Percentiles rank a stretch among this genome's conserved stretches.
These are phyloP conservation scores for Candida stauntonica DNA, from an alignment of 805 yeast species.

Conservation along the genomic window DNA sequence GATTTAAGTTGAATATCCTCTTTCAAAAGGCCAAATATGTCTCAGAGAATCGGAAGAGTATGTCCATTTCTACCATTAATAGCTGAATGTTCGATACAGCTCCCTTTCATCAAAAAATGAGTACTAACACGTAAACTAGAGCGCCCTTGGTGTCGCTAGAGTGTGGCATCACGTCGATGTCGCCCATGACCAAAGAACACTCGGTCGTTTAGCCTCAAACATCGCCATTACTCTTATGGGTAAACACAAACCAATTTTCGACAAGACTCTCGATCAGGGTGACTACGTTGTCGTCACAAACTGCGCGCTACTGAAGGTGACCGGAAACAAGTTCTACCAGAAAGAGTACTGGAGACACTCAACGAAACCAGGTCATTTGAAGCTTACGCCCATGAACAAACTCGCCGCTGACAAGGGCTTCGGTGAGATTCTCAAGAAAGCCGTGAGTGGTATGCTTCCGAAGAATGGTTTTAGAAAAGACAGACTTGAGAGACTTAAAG, in stretches of 20 bases:
- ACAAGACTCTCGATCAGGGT: slow-evolving; percentile 79
- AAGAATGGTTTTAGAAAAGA: slow-evolving; percentile 76
- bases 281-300: slow-evolving; percentile 97
- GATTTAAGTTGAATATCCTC: too few relatives aligned
- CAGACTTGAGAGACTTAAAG: slow-evolving; percentile 79
- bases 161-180: slow-evolving; percentile 96
- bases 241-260: slow-evolving; percentile 92
- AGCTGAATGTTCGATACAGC: too few relatives aligned
- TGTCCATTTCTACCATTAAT: slow-evolving; percentile 7
- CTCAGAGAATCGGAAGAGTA: slow-evolving; percentile 28
- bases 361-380: slow-evolving; percentile 84
- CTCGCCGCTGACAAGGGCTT: slow-evolving; percentile 76
- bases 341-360: slow-evolving; percentile 89
- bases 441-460: slow-evolving; percentile 96
- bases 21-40: slow-evolving; percentile 22
- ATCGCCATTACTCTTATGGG: slow-evolving; percentile 90
- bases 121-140: slow-evolving; percentile 21
- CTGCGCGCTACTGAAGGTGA: slow-evolving; percentile 72
- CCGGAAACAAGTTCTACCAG: slow-evolving; percentile 79
- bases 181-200: slow-evolving; percentile 74
- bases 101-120: slow-evolving; percentile 24
- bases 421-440: slow-evolving; percentile 78
- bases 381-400: slow-evolving; percentile 75
- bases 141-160: slow-evolving; percentile 74
- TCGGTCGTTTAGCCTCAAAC: slow-evolving; percentile 88